Evolutionary conservation across 1,139 yeast species (phyloP).

Genomic region (Suhomyces guaymorum): DNA sequence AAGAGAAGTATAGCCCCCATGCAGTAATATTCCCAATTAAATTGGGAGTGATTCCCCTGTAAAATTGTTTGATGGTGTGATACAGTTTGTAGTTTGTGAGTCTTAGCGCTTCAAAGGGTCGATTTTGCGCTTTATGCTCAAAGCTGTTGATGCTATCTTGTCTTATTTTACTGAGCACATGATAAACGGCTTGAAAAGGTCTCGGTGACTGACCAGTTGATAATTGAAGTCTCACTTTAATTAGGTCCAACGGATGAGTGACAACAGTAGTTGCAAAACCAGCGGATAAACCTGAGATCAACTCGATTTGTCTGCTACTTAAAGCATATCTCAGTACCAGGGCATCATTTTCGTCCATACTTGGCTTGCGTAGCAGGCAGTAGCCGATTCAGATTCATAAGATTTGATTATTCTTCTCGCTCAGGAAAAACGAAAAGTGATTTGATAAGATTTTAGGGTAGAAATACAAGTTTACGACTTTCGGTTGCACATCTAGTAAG

Average conservation of each 20-base stretch:
- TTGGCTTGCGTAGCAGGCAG: no score
- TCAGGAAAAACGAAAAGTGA: no score
- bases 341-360: neutral
- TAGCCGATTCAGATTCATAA: no score
- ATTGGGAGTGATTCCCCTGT: slow-evolving; percentile 83
- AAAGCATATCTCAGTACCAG: neutral
- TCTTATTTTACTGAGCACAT: slow-evolving; percentile 23
- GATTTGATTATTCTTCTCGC: no score
- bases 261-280: slow-evolving; percentile 78
- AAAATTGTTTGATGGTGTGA: slow-evolving; percentile 32
- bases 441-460: no score
- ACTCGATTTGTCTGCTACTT: slow-evolving; percentile 44
- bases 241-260: slow-evolving; percentile 86
- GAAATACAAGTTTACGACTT: no score
- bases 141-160: slow-evolving; percentile 14
- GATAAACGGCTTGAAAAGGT: slow-evolving; percentile 18
- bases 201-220: slow-evolving; percentile 4
- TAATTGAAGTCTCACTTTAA: slow-evolving; percentile 77
- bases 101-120: neutral
- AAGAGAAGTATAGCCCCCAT: slow-evolving; percentile 83
- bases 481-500: no score
- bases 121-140: neutral
- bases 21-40: slow-evolving; percentile 80
- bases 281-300: slow-evolving; percentile 76
- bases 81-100: neutral